A percentile compares a stretch with the other conserved stretches of the same genome.
Conservation (phyloP, 192 early-diverging fungal species). For the Pilobolus umbonatus region DNA sequence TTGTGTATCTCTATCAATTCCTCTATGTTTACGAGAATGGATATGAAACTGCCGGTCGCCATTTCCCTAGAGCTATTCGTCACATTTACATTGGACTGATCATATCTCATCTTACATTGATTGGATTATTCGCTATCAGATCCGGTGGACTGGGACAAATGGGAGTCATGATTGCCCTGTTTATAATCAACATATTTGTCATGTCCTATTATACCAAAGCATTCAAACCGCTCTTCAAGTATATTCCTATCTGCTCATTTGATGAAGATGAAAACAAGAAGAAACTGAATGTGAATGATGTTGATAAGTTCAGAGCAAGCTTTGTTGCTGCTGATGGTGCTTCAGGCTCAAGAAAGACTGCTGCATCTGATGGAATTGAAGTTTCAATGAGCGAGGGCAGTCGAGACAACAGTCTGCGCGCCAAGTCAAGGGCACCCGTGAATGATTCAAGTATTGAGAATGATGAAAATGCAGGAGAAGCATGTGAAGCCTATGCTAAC, state of each 20-base stretch:
- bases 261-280: slow-evolving; percentile 9
- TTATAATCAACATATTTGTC: slow-evolving; percentile 27
- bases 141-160: slow-evolving; percentile 42
- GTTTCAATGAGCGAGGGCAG: background rate
- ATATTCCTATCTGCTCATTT: slow-evolving; percentile 34
- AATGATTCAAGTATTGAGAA: background rate
- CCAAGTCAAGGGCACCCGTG: background rate
- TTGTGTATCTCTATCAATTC: slow-evolving; percentile 82
- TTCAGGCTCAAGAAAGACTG: background rate
- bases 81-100: slow-evolving; percentile 66
- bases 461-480: background rate
- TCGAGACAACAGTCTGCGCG: background rate
- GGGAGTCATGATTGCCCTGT: slow-evolving; percentile 36
- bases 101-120: slow-evolving; percentile 66
- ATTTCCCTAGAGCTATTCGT: slow-evolving; percentile 56
- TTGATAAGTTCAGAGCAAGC: background rate
- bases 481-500: slow-evolving; percentile 2
- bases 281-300: background rate
- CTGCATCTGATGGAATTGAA: background rate
- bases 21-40: slow-evolving; percentile 65
- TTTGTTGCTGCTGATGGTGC: background rate
- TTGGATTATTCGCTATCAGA: slow-evolving; percentile 63
- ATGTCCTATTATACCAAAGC: slow-evolving; percentile 32
- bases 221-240: slow-evolving; percentile 43
- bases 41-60: slow-evolving; percentile 57